Conservation (phyloP, 225 moss, liverwort and hornwort species). For the Physcomitrellopsis africana region DNA sequence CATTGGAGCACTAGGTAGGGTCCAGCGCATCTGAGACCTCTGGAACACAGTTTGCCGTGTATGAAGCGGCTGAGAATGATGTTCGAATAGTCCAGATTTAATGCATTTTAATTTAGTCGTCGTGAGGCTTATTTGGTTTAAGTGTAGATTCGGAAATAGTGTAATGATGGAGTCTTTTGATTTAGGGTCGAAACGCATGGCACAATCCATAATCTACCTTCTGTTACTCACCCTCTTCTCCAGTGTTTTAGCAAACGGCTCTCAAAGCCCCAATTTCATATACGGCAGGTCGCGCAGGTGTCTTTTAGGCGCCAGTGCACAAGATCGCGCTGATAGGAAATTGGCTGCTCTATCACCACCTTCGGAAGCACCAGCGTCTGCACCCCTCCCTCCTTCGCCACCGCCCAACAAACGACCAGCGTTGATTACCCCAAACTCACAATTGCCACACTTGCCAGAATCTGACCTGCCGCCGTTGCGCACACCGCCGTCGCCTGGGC, state of each 20-base stretch:
- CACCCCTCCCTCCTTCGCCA: background rate
- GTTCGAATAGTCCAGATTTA: background rate
- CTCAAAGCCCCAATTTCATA: background rate
- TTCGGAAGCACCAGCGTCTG: background rate
- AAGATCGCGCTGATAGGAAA: constrained; percentile 20
- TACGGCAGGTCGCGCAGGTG: background rate
- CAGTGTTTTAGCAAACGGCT: constrained; percentile 1
- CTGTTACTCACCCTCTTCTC: constrained; percentile 14
- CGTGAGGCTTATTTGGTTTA: background rate
- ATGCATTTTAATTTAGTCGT: background rate
- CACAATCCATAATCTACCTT: constrained; percentile 4
- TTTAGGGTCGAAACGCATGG: background rate
- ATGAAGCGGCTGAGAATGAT: background rate
- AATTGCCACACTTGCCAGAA: background rate
- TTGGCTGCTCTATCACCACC: constrained; percentile 18
- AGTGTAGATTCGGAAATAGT: background rate
- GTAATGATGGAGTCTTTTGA: constrained; percentile 18
- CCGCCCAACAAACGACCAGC: constrained; percentile 24
- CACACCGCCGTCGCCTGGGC: constrained; percentile 12
- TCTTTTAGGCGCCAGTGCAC: background rate
- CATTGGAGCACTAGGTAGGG: background rate
- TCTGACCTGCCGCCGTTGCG: constrained; percentile 31
- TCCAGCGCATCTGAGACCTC: constrained; percentile 1
- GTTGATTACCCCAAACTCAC: constrained; percentile 24
- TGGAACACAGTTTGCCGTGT: background rate